These are phyloP conservation scores for Oidiodendron maius DNA, from an alignment of 495 filamentous ascomycete species.

Conservation along the genomic window DNA sequence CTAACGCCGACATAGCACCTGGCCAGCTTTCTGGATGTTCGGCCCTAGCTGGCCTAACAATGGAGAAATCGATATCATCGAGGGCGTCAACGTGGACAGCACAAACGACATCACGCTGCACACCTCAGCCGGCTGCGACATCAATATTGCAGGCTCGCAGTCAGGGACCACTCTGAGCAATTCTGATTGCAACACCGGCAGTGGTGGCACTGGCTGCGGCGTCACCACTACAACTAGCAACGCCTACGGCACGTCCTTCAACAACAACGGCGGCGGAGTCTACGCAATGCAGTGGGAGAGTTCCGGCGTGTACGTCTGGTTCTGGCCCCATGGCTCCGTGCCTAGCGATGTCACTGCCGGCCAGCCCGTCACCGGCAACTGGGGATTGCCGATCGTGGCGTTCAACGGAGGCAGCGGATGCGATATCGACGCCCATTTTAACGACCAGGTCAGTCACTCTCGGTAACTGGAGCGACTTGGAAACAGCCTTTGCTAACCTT, in stretches of 20 bases:
- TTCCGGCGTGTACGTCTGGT: constrained; percentile 54
- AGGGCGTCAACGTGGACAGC: constrained; percentile 68
- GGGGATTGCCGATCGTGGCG: constrained; percentile 61
- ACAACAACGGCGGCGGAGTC: constrained; percentile 65
- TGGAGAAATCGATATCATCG: constrained; percentile 90
- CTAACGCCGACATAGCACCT: constrained; percentile 10
- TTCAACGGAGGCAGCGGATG: constrained; percentile 55
- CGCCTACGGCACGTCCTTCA: constrained; percentile 67
- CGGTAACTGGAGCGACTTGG: too few relatives aligned
- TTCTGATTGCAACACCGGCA: constrained; percentile 51
- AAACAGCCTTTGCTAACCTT: too few relatives aligned
- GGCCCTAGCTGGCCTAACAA: constrained; percentile 67
- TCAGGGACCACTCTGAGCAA: constrained; percentile 38
- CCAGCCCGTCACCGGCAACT: constrained; percentile 38
- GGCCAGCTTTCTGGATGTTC: constrained; percentile 37
- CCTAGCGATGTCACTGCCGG: constrained; percentile 51
- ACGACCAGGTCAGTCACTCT: constrained; percentile 60
- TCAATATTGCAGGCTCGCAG: constrained; percentile 38
- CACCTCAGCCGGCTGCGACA: constrained; percentile 55
- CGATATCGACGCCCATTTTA: constrained; percentile 61
- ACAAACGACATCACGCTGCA: constrained; percentile 72
- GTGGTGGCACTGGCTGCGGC: constrained; percentile 47
- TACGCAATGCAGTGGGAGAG: constrained; percentile 76
- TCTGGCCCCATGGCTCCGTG: constrained; percentile 22
- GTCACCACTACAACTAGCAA: constrained; percentile 35